Conservation (phyloP, 2,329 filamentous ascomycete species). For the Penicillium olsonii region DNA sequence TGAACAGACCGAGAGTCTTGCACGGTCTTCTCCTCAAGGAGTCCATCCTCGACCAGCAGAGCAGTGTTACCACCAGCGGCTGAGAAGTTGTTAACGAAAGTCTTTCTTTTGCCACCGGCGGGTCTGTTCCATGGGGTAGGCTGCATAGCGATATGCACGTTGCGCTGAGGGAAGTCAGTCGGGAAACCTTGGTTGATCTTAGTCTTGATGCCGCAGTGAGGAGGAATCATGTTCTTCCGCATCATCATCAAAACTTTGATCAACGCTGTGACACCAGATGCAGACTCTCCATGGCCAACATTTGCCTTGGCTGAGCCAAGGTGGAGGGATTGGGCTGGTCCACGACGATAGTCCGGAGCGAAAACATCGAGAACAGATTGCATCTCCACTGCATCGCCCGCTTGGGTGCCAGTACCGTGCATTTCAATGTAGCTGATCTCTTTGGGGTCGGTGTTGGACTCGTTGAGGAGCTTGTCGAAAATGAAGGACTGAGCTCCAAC, state of each 20-base stretch:
- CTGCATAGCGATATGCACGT: conserved; percentile 51
- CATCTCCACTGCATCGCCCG: conserved; percentile 82
- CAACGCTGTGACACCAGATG: conserved; percentile 53
- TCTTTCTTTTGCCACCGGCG: conserved; percentile 38
- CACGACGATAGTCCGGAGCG: conserved; percentile 53
- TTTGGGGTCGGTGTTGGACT: conserved; percentile 72
- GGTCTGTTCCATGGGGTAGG: conserved; percentile 39
- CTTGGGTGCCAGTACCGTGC: conserved; percentile 87
- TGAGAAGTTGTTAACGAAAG: conserved; percentile 67
- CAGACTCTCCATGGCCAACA: conserved; percentile 64
- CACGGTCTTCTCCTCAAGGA: conserved; percentile 22
- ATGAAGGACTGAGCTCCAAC: conserved; percentile 72
- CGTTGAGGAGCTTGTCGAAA: conserved; percentile 69
- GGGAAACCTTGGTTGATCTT: conserved; percentile 51
- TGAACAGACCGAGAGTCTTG: conserved; percentile 59
- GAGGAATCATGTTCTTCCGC: conserved; percentile 34
- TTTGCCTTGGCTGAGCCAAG: conserved; percentile 67
- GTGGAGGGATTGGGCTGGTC: conserved; percentile 55
- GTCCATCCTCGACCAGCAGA: conserved; percentile 63
- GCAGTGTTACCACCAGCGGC: conserved; percentile 73
- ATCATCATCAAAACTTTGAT: conserved; percentile 44
- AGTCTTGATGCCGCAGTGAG: conserved; percentile 40
- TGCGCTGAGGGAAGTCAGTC: conserved; percentile 44
- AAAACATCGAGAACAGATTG: conserved; percentile 69
- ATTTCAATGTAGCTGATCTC: conserved; percentile 85